Base-by-base conservation (phyloP, 2,329 filamentous ascomycete genomes). In the Tolypocladium cylindrosporum region DNA sequence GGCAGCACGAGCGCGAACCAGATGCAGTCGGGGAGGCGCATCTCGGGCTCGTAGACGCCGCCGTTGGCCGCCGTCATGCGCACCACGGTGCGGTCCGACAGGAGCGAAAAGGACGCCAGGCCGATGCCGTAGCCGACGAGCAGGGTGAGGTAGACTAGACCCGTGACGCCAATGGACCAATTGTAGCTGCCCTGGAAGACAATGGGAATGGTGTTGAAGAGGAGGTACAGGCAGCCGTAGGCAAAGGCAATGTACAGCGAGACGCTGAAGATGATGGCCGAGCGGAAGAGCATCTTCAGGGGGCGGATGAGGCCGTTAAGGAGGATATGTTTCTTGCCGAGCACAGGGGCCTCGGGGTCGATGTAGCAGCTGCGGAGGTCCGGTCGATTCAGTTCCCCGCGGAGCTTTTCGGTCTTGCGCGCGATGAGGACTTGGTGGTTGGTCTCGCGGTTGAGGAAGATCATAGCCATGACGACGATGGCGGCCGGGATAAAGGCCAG, bases 231-330 rank as follows among this genome's bases (percentile, higher is more conserved):
- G 53, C 76, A 75, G 52, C 79, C 79, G 62, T 81, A 81, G 27
- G 73, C 72, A 63, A 81, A 80, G 50, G 79, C 77, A 48, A 78
- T 74, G 68, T 81, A 81, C 5, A 79, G 60, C 1, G 77, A 77
- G 21, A 80, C 68, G 40, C 73, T 66, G 41, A 78, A 68, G 51
- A 82, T 69, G 60, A 81, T 74, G 21, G 77, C 76, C 4, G 78
- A 79, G 24, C 74, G 66, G 60, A 79, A 70, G 40, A 82, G 74
- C 71, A 82, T 75, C 63, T 79, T 80, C 45, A 79, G 60, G 1
- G 81, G 81, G 1, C 81, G 76, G 9, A 77, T 65, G 50, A 85
- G 71, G 39, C 80, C 78, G 64, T 86, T 87, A 56, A 63, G 50
- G 40, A 65, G 61, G 57, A 63, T 62, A 59, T 64, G 66, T 59